Evolutionary conservation across 495 filamentous ascomycete genomes (phyloP).

Genomic region (Xylaria longipes): DNA sequence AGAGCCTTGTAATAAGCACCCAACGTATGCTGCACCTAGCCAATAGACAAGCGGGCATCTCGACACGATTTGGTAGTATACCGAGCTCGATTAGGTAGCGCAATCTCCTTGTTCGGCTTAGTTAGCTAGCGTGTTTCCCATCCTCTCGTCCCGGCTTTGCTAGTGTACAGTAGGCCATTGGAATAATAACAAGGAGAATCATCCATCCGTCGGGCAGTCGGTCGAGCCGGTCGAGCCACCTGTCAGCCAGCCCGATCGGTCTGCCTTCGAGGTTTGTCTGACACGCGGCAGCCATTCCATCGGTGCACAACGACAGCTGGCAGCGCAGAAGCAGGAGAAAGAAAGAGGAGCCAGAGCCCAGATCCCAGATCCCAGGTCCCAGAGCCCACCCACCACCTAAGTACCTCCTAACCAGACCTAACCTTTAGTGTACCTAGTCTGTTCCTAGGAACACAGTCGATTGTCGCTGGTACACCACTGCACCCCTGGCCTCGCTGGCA

Average conservation of each 20-base stretch:
- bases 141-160: neutral
- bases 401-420: neutral
- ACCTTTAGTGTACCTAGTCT: too few relatives aligned
- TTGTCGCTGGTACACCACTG: neutral
- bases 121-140: conserved; percentile 8
- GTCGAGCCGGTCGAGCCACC: neutral
- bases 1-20: neutral
- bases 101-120: conserved; percentile 26
- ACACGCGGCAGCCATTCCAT: neutral
- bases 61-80: conserved; percentile 9
- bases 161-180: neutral
- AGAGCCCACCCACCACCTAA: neutral
- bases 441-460: neutral
- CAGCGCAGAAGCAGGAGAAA: conserved; percentile 2
- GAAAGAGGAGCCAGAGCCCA: neutral
- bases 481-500: neutral
- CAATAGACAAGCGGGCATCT: conserved; percentile 15
- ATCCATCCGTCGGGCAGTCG: neutral
- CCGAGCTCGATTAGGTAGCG: conserved; percentile 17
- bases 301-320: neutral
- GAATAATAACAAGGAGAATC: neutral
- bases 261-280: neutral
- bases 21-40: neutral
- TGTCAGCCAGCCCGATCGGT: neutral
- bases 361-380: neutral